Evolutionary conservation across 108 stramenopile genomes (phyloP).

Genomic region (Chaetoceros tenuissimus): DNA sequence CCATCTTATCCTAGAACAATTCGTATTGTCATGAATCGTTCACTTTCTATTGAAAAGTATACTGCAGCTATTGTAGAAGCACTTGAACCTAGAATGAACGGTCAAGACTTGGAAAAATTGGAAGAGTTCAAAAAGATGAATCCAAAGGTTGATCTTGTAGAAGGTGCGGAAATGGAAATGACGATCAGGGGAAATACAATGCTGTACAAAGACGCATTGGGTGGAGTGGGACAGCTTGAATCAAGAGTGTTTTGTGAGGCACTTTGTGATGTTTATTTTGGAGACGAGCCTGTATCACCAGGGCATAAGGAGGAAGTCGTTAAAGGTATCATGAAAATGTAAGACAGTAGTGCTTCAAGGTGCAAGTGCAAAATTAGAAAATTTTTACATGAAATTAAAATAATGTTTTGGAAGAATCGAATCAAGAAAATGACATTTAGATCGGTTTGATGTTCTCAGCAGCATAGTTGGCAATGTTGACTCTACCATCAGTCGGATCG

Average conservation of each 20-base stretch:
- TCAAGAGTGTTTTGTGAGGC: slow-evolving; percentile 66
- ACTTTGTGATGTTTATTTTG: slow-evolving; percentile 84
- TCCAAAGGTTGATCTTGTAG: slow-evolving; percentile 69
- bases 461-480: slow-evolving; percentile 48
- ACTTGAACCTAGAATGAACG: slow-evolving; percentile 76
- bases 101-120: slow-evolving; percentile 67
- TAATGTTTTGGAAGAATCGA: no score
- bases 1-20: slow-evolving; percentile 77
- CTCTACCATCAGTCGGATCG: slow-evolving; percentile 59
- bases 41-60: slow-evolving; percentile 76
- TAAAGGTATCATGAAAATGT: slow-evolving; percentile 57
- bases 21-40: slow-evolving; percentile 83
- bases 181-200: slow-evolving; percentile 80
- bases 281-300: slow-evolving; percentile 62
- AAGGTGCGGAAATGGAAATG: slow-evolving; percentile 86
- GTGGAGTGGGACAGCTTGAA: slow-evolving; percentile 66
- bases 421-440: no score
- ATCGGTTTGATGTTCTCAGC: slow-evolving; percentile 11
- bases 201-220: slow-evolving; percentile 69
- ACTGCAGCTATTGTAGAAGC: slow-evolving; percentile 80
- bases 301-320: slow-evolving; percentile 59
- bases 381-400: no score
- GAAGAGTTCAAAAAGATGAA: slow-evolving; percentile 82
- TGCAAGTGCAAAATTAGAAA: no score
- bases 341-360: no score